phyloP scores from a whole-genome alignment of 192 early-diverging fungal genomes.

The Gigaspora rosea region DNA sequence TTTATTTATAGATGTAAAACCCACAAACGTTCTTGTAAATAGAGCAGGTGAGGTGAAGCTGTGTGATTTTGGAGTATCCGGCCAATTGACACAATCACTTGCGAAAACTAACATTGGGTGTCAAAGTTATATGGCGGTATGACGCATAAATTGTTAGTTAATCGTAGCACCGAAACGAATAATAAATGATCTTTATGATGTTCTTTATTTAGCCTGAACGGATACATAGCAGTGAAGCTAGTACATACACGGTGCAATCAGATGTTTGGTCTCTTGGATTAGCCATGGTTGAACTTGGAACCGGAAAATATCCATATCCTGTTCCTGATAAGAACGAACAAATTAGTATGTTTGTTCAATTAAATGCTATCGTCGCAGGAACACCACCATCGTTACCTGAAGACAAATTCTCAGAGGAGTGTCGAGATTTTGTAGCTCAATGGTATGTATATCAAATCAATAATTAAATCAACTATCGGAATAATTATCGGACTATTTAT shows the following conservation, averaged over 20 bases:
- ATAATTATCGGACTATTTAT: no score
- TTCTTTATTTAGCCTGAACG: slow-evolving; percentile 75
- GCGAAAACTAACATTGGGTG: slow-evolving; percentile 94
- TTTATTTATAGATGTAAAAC: slow-evolving; percentile 79
- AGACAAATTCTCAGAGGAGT: slow-evolving; percentile 64
- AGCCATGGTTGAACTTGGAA: slow-evolving; percentile 82
- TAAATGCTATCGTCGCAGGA: slow-evolving; percentile 83
- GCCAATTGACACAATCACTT: slow-evolving; percentile 82
- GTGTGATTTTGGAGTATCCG: slow-evolving; percentile 96
- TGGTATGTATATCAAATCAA: slow-evolving; percentile 52
- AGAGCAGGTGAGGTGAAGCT: slow-evolving; percentile 86
- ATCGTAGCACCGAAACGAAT: neutral
- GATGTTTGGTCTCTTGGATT: slow-evolving; percentile 95
- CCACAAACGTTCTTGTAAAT: slow-evolving; percentile 92
- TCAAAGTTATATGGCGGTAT: slow-evolving; percentile 92
- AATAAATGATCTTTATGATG: neutral
- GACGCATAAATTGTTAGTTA: slow-evolving; percentile 30
- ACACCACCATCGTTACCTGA: slow-evolving; percentile 72
- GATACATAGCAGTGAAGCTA: slow-evolving; percentile 59
- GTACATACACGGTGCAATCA: slow-evolving; percentile 81
- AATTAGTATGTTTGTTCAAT: slow-evolving; percentile 82
- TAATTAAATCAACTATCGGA: no score
- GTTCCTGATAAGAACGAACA: slow-evolving; percentile 45
- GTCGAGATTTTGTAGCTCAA: slow-evolving; percentile 75
- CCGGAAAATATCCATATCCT: slow-evolving; percentile 80